phyloP scores from a whole-genome alignment of 345 rosid genomes.

The Alliaria petiolata region DNA sequence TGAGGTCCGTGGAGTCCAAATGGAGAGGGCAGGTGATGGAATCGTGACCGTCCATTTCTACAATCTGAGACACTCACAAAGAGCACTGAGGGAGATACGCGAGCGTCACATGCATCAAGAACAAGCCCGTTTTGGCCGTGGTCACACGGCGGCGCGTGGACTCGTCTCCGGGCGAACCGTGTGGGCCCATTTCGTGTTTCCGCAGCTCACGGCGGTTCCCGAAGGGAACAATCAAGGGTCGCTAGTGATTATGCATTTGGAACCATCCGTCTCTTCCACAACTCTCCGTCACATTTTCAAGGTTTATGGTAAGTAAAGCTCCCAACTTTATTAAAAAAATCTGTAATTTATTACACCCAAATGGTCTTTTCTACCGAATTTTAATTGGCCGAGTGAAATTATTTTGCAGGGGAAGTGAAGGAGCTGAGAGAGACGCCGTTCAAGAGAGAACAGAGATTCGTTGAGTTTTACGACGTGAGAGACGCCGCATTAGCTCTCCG shows the following conservation, averaged over 20 bases:
- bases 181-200: conserved; percentile 72
- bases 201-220: conserved; percentile 51
- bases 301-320: conserved; percentile 49
- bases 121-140: conserved; percentile 15
- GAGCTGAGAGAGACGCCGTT: conserved; percentile 86
- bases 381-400: neutral
- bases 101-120: conserved; percentile 62
- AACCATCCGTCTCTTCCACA: conserved; percentile 58
- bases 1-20: conserved; percentile 77
- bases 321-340: neutral
- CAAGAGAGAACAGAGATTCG: conserved; percentile 77
- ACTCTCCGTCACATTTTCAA: conserved; percentile 55
- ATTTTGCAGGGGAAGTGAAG: conserved; percentile 60
- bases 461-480: conserved; percentile 82
- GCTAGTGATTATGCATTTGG: conserved; percentile 70
- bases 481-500: conserved; percentile 71
- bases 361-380: neutral
- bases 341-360: neutral
- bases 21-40: conserved; percentile 76
- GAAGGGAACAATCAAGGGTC: conserved; percentile 89
- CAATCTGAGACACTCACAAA: conserved; percentile 65
- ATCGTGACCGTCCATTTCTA: conserved; percentile 84
- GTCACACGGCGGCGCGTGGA: conserved; percentile 40
- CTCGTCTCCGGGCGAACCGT: conserved; percentile 47
- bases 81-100: conserved; percentile 54